Evolutionary conservation across 2,329 filamentous ascomycete genomes (phyloP), one percentile per base, ranked within the genome.

Genomic region (Aspergillus hiratsukae): DNA sequence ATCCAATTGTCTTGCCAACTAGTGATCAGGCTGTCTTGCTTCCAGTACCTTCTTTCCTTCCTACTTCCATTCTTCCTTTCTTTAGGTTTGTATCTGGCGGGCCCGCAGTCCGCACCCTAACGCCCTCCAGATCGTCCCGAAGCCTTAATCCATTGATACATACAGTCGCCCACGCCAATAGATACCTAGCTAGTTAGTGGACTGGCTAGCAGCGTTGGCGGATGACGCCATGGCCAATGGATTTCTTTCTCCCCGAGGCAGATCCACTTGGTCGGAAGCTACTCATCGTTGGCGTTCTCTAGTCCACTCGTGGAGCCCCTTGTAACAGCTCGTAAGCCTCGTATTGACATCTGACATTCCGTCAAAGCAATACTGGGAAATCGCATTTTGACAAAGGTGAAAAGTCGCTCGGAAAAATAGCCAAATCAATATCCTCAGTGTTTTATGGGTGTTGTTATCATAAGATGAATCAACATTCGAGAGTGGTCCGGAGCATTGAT

Each of bases 251-350:
- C 45, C 53, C 51, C 40, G 56, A 49, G 23, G 2, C 10, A 73
- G 73, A 11, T 66, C 68, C 40, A 71, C 71, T 28, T 68, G 75
- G 43, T 4, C 21, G 9, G 35, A 73, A 73, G 56, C 49, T 66
- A 76, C 35, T 71, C 65, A 40, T 77, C 69, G 74, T 67, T 76
- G 57, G 72, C 67, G 54, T 54, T 57, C 58, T 56, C 53, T 59
- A 63, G 62, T 57, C 51, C 41, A 31, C 48, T 54, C 54, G 46
- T 43, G 31, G 37, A 54, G 31, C 31, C 14, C 31, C 31, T 37
- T 37, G 31, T 37, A 37, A 37, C 14, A 37, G 31, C 14, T 17
- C 31, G 31, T 35, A 35, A 46, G 10, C 21, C 19, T 46, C 43
- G 21, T 43, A 23, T 46, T 23, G 43, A 35, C 14, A 35, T 35